Evolutionary conservation across 306 rosid genomes (phyloP).

Genomic region (Cucumis hystrix): DNA sequence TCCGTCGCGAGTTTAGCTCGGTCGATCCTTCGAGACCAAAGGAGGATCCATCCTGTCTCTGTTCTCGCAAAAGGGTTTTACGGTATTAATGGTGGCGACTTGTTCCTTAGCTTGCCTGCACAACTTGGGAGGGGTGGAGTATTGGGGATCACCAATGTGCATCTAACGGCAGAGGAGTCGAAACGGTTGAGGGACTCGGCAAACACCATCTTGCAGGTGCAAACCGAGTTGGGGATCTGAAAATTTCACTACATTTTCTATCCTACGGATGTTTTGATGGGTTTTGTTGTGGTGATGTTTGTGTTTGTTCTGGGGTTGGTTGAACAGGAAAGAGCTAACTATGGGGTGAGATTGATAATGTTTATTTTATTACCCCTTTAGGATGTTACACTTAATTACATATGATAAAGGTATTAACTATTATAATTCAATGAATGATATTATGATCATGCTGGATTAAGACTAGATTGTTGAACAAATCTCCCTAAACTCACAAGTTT

Average conservation of each 20-base stretch:
- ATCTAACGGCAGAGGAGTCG: constrained; percentile 46
- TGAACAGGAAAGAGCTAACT: not conserved
- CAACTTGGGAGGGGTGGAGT: constrained; percentile 75
- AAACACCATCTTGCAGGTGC: constrained; percentile 42
- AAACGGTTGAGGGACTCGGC: constrained; percentile 56
- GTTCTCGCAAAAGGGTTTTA: constrained; percentile 68
- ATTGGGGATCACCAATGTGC: constrained; percentile 64
- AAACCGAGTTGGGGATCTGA: constrained; percentile 47
- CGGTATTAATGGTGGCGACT: constrained; percentile 48
- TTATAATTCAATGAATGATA: no score
- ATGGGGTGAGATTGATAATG: not conserved
- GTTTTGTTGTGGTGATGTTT: not conserved
- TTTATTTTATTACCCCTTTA: not conserved
- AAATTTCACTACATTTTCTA: no score
- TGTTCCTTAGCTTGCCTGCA: constrained; percentile 78
- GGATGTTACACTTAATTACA: not conserved
- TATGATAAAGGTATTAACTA: not conserved
- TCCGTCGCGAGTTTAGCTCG: constrained; percentile 61
- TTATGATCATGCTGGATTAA: no score
- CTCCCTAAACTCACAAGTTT: no score
- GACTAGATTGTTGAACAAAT: no score
- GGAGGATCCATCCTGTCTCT: constrained; percentile 74
- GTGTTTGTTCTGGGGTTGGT: not conserved
- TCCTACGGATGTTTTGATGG: not conserved
- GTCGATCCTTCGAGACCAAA: constrained; percentile 51